Base-by-base conservation (phyloP, 2,329 filamentous ascomycete genomes). In the Fusarium falciforme region DNA sequence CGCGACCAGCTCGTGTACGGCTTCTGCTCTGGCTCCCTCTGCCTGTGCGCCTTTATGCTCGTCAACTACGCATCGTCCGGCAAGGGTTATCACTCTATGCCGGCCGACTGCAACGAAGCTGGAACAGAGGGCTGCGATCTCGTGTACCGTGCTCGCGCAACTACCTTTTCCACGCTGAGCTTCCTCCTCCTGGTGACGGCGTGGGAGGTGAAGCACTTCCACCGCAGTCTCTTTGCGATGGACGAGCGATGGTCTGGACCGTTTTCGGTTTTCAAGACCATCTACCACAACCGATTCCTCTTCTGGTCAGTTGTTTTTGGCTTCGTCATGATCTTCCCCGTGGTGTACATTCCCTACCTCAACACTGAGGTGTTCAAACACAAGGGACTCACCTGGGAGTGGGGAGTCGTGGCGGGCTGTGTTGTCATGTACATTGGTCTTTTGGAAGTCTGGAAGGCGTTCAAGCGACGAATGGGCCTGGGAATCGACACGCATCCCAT, bases 121-220 rank as follows among this genome's bases (percentile, higher is more conserved):
- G 88, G 84, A 71, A 84, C 85, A 29, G 73, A 79, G 1, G 81
- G 80, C 3, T 93, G 91, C 79, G 84, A 84, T n/a, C 80, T 84
- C 5, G 87, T 92, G 3, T 93, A 90, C 83, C 87, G 88, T 20
- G 92, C 92, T 0, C 87, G 92, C 14, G 91, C 92, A 0, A 90
- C 92, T 1, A 92, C 90, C 6, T 94, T 93, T 78, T 90, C 92
- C 0, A 92, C 90, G 8, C 81, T 94, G 47, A 93, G 90, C 47
- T 93, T 92, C 84, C 85, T 91, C 57, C 85, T 93, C 7, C 84
- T 94, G 8, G 87, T 93, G 65, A 90, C 92, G 0, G 91, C 92
- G 0, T 94, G 92, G 92, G 91, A 94, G 82, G 91, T 93, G 78
- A 91, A 93, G 79, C 90, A 93, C 75, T 91, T 93, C 81, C 89